Percentiles rank a stretch among this genome's conserved stretches.
phyloP scores from a whole-genome alignment of 2,329 filamentous ascomycete species.

The Teratosphaeria nubilosa region DNA sequence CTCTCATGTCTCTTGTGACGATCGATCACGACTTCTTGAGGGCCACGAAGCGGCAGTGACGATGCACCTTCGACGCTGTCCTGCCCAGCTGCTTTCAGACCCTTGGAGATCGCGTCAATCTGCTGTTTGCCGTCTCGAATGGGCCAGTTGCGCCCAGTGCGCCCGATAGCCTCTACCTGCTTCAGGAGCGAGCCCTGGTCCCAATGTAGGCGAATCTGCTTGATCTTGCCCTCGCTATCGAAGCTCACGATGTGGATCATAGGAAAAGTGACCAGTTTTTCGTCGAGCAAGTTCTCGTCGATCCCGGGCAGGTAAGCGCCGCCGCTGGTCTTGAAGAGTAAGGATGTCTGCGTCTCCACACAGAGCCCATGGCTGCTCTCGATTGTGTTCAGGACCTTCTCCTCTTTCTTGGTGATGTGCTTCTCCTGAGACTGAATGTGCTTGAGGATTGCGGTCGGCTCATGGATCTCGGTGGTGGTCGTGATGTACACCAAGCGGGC shows the following conservation, averaged over 20 bases:
- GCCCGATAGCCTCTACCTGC: constrained; percentile 87
- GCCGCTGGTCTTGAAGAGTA: constrained; percentile 73
- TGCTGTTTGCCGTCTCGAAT: constrained; percentile 83
- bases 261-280: constrained; percentile 67
- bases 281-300: constrained; percentile 87
- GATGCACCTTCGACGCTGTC: constrained; percentile 12
- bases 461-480: constrained; percentile 64
- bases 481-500: constrained; percentile 69
- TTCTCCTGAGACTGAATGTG: constrained; percentile 63
- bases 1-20: constrained; percentile 22
- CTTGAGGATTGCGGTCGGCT: constrained; percentile 67
- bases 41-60: constrained; percentile 10
- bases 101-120: constrained; percentile 47
- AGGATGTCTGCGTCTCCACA: constrained; percentile 67
- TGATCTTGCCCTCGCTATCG: constrained; percentile 64
- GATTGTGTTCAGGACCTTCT: constrained; percentile 64
- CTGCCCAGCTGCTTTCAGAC: constrained; percentile 18
- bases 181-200: constrained; percentile 90
- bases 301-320: constrained; percentile 79
- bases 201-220: constrained; percentile 84
- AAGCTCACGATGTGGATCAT: constrained; percentile 91
- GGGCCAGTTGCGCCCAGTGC: constrained; percentile 85
- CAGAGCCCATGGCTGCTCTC: constrained; percentile 61
- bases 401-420: constrained; percentile 71
- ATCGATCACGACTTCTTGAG: constrained; percentile 16